A percentile compares a stretch with the other conserved stretches of the same genome.
Conservation (phyloP, 2,329 filamentous ascomycete species). For the Penicillium paneum region DNA sequence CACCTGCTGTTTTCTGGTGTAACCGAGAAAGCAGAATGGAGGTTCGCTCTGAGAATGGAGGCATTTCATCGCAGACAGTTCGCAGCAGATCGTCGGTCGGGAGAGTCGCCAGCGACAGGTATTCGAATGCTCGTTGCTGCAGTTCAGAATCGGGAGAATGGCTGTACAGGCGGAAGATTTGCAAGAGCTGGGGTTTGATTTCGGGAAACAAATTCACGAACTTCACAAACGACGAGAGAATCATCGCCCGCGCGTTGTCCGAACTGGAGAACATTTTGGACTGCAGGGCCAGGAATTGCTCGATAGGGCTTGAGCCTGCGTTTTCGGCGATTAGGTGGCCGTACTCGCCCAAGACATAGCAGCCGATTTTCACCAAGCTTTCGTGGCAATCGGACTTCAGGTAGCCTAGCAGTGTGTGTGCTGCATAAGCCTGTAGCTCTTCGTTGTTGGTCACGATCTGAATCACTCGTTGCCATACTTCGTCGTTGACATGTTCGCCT, state of each 20-base stretch:
- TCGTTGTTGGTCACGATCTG: slow-evolving; percentile 99
- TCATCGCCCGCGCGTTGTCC: slow-evolving; percentile 85
- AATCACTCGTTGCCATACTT: slow-evolving; percentile 98
- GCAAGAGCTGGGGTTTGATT: slow-evolving; percentile 90
- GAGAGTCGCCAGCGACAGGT: slow-evolving; percentile 77
- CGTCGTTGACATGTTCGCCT: slow-evolving; percentile 96
- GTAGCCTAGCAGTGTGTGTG: slow-evolving; percentile 88
- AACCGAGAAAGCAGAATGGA: slow-evolving; percentile 87
- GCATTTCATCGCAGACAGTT: slow-evolving; percentile 98
- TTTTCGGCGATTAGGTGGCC: slow-evolving; percentile 94
- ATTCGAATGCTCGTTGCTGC: slow-evolving; percentile 95
- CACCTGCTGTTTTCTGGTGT: slow-evolving; percentile 89
- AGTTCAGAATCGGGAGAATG: slow-evolving; percentile 93
- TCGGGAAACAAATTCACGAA: slow-evolving; percentile 98
- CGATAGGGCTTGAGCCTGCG: slow-evolving; percentile 87
- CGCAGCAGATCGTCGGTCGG: slow-evolving; percentile 87
- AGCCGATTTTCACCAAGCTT: slow-evolving; percentile 95
- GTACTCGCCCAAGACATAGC: slow-evolving; percentile 93
- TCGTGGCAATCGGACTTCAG: slow-evolving; percentile 93
- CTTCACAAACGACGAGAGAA: slow-evolving; percentile 93
- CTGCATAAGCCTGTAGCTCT: slow-evolving; percentile 93
- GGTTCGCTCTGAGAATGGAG: slow-evolving; percentile 90
- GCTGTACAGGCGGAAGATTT: slow-evolving; percentile 87
- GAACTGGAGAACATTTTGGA: slow-evolving; percentile 86
- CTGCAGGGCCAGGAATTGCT: slow-evolving; percentile 91